Base-by-base conservation (phyloP, 768 basidiomycete species). In the Pholiota conissans region DNA sequence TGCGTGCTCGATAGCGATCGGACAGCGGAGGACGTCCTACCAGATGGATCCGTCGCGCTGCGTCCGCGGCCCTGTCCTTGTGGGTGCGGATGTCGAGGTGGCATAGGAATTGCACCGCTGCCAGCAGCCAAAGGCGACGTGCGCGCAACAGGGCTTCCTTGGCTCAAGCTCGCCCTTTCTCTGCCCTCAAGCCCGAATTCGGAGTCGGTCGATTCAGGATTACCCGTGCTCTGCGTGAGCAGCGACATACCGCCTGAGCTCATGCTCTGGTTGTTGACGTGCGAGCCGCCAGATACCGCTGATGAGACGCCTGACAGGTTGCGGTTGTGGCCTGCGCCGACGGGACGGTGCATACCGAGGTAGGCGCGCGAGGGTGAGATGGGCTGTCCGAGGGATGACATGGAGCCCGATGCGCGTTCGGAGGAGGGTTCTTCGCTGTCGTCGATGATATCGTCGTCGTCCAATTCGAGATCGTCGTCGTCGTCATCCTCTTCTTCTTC, bases 311-410 rank as follows among this genome's bases (percentile, higher is more conserved):
- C 68, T 1, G 68, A 69, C 46, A 64, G 61, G 48, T 59, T 69
- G 29, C 67, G 57, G n/a, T 57, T 51, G 29, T 67, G 68, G 2
- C 68, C 69, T 10, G 60, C 61, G 18, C 62, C 65, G 9, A 32
- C 55, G 6, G 82, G 81, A 2, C 79, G 79, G 18, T 86, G 84
- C 70, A 83, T 82, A 52, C 83, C 78, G 79, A 90, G 89, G 65
- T 87, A 89, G 0, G 86, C 80, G 20, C 63, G 61, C 16, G 64
- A 60, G 22, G 89, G 85, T 30, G 74, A 70, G 52, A 93, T 78
- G 1, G 90, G 91, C 22, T 89, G 86, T 2, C 92, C 92, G 5
- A 94, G 81, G 59, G 88, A 90, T 3, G 91, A 93, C 86, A 94
- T 85, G 7, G 92, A 93, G 18, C 85, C 89, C 0, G 90, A 91